phyloP scores from a whole-genome alignment of 768 basidiomycete genomes.

The Tubosaeta sp. region DNA sequence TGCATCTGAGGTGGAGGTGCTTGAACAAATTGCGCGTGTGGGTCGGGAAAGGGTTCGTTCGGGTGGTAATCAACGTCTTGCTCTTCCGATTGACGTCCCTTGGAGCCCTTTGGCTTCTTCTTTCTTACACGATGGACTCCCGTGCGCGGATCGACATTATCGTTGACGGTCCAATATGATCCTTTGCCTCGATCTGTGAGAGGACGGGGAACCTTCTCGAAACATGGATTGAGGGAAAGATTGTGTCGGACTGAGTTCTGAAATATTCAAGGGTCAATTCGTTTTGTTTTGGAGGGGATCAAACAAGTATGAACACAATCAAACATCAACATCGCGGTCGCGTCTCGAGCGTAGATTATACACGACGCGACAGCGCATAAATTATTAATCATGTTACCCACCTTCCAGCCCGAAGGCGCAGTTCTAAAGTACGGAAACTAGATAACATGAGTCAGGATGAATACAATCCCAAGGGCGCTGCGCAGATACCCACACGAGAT shows the following conservation, averaged over 20 bases:
- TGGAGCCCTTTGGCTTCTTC: constrained; percentile 68
- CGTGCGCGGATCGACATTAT: constrained; percentile 84
- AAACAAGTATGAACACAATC: constrained; percentile 60
- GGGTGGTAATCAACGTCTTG: constrained; percentile 64
- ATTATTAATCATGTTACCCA: constrained; percentile 36
- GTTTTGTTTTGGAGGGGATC: constrained; percentile 29
- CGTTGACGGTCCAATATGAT: constrained; percentile 90
- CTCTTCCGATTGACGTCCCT: constrained; percentile 50
- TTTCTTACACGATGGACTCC: constrained; percentile 87
- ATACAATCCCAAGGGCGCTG: background rate
- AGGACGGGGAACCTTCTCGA: constrained; percentile 88
- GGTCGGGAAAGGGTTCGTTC: constrained; percentile 53
- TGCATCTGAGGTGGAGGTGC: constrained; percentile 47
- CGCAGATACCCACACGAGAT: constrained; percentile 58
- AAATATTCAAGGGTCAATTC: constrained; percentile 14
- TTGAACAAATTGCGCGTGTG: constrained; percentile 51
- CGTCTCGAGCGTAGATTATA: constrained; percentile 24
- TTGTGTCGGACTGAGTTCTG: constrained; percentile 92
- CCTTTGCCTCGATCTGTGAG: constrained; percentile 89
- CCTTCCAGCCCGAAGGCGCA: constrained; percentile 91
- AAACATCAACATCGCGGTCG: constrained; percentile 64
- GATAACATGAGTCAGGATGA: constrained; percentile 9
- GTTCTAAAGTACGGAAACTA: constrained; percentile 88
- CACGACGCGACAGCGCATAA: constrained; percentile 2
- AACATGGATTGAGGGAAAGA: constrained; percentile 85